These are phyloP conservation scores for Phialemonium atrogriseum DNA, from an alignment of 2,329 filamentous ascomycete species.

Conservation along the genomic window DNA sequence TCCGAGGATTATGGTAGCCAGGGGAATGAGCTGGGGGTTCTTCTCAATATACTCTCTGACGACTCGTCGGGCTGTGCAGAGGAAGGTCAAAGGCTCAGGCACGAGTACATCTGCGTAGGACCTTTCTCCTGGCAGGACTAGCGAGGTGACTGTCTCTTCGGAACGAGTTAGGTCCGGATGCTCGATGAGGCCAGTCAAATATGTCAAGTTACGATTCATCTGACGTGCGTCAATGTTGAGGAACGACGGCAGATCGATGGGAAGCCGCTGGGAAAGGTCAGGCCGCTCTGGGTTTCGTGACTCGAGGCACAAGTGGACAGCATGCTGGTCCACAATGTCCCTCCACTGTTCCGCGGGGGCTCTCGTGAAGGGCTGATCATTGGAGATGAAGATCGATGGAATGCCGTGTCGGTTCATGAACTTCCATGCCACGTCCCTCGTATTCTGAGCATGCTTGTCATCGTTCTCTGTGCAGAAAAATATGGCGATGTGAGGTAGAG, in stretches of 20 bases:
- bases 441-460: constrained; percentile 25
- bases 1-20: not conserved
- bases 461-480: constrained; percentile 39
- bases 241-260: constrained; percentile 40
- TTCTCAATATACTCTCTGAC: too few relatives aligned
- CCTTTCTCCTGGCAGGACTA: too few relatives aligned
- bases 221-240: constrained; percentile 42
- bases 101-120: too few relatives aligned
- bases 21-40: too few relatives aligned
- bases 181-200: constrained; percentile 31
- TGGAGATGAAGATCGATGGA: constrained; percentile 39
- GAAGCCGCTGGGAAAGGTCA: constrained; percentile 30
- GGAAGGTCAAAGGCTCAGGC: too few relatives aligned
- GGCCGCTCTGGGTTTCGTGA: constrained; percentile 25
- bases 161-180: constrained; percentile 5
- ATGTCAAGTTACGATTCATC: constrained; percentile 45
- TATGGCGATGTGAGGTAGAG: constrained; percentile 40
- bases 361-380: constrained; percentile 29
- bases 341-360: constrained; percentile 22
- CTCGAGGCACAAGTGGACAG: constrained; percentile 40
- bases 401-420: constrained; percentile 39
- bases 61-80: too few relatives aligned
- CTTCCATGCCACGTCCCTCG: constrained; percentile 31
- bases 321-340: constrained; percentile 29
- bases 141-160: not conserved